These are phyloP conservation scores for Suillus placidus DNA, from an alignment of 768 basidiomycete genomes.

Conservation along the genomic window DNA sequence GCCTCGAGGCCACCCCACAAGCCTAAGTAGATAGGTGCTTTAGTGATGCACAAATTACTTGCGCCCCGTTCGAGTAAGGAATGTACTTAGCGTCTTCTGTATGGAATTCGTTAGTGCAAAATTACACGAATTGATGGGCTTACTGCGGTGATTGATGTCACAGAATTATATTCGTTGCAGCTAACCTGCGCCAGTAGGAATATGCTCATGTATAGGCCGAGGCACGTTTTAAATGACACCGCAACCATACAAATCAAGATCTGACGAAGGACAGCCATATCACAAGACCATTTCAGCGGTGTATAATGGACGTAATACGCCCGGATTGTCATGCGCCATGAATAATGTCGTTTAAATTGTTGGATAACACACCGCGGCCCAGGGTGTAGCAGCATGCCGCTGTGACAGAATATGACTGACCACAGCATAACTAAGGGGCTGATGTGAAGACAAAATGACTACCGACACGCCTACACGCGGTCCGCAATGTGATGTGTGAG, in stretches of 20 bases:
- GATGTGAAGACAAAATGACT: conserved; percentile 7
- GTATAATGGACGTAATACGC: conserved; percentile 1
- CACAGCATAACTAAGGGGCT: conserved; percentile 1
- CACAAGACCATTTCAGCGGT: not conserved
- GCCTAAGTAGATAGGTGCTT: not conserved
- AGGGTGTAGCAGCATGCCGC: not conserved
- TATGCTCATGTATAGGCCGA: not conserved
- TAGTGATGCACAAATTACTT: not conserved
- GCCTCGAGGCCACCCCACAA: conserved; percentile 10
- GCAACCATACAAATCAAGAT: conserved; percentile 1
- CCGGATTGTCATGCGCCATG: not conserved
- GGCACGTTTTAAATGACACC: not conserved
- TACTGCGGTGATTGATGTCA: not conserved
- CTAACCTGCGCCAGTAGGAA: too few species aligned
- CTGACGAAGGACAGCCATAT: not conserved
- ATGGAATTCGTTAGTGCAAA: not conserved
- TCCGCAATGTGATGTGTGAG: conserved; percentile 4
- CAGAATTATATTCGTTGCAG: not conserved
- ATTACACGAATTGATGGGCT: not conserved
- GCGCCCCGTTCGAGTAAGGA: not conserved
- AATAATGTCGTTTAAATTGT: not conserved
- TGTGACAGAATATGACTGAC: not conserved
- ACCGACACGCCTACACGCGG: conserved; percentile 3
- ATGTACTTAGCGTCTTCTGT: not conserved
- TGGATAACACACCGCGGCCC: not conserved